Base-by-base conservation (phyloP, 805 yeast genomes). In the Zygoascus bituminiphila region DNA sequence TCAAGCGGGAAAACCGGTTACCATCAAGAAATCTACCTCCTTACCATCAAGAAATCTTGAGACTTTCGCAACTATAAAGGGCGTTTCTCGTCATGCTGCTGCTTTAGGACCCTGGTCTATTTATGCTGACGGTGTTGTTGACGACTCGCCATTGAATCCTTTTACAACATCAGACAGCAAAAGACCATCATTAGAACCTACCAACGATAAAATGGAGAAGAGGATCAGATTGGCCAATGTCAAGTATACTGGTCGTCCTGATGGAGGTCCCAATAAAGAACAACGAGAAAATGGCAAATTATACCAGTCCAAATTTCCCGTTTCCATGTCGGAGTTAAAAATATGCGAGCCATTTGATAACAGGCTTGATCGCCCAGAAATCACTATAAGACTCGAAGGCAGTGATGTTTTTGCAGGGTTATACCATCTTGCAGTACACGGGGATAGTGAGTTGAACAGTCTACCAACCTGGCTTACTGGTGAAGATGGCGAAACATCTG, bases 401-500 rank as follows among this genome's bases (percentile, higher is more conserved):
- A 70, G 68, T 17, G 94, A 86, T 60, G 74, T 87, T 0, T 86
- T 81, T 71, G 94, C 79, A 2, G 95, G 95, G 0, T 58, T 86
- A 35, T 88, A 84, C 62, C 82, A 84, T 57, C 67, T 86, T 15
- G 75, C 88, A 23, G 69, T 68, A 46, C 49, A 66, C 53, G 74
- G 69, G 0, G 57, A 72, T 0, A 63, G 81, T 1, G 74, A 83
- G 54, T 74, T 84, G 0, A 66, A 71, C n/a, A 67, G 55, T 0
- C 64, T 84, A 14, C 95, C 95, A 0, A 75, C 79, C 25, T 86
- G 88, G 89, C 62, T 86, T 26, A 79, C 89, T 3, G 95, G 94
- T 2, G 88, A 84, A 61, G 81, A 81, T 52, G 83, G 84, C 0
- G 56, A 64, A 1, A 64, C 66, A 37, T 67, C 75, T 33, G 88